These are phyloP conservation scores for Helicocarpus griseus DNA, from an alignment of 2,329 filamentous ascomycete species.

Conservation along the genomic window DNA sequence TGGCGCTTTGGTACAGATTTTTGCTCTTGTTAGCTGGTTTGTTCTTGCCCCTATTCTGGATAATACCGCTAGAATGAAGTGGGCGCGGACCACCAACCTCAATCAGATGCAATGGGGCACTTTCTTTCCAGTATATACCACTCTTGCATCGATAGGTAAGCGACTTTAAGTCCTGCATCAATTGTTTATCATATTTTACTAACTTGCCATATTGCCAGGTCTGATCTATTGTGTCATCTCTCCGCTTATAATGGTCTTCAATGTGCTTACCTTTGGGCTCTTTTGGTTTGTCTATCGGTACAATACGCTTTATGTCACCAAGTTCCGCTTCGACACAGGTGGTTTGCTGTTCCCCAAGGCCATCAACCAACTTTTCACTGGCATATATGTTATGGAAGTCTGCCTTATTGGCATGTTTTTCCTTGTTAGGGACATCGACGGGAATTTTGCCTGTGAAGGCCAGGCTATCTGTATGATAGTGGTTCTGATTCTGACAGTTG, in stretches of 20 bases:
- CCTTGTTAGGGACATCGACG: constrained; percentile 52
- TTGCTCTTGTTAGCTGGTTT: constrained; percentile 71
- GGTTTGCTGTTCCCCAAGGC: constrained; percentile 85
- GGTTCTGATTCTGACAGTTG: constrained; percentile 55
- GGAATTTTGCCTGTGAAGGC: constrained; percentile 51
- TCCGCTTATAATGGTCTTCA: constrained; percentile 85
- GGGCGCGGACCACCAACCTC: constrained; percentile 70
- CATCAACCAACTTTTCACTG: constrained; percentile 91
- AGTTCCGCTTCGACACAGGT: constrained; percentile 82
- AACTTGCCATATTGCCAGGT: constrained; percentile 26
- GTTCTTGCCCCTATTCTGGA: constrained; percentile 71
- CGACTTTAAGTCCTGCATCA: constrained; percentile 2
- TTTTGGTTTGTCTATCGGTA: constrained; percentile 97
- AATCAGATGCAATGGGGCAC: constrained; percentile 77
- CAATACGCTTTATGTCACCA: constrained; percentile 88
- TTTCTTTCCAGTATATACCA: constrained; percentile 94
- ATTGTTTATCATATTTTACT: background rate
- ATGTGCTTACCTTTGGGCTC: constrained; percentile 80
- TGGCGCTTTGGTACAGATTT: constrained; percentile 74
- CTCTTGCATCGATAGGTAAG: constrained; percentile 79
- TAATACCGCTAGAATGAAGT: constrained; percentile 73
- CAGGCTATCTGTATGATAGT: constrained; percentile 84
- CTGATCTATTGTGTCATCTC: constrained; percentile 82
- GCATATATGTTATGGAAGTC: constrained; percentile 89
- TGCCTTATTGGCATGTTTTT: constrained; percentile 87